Base-by-base conservation (phyloP, 805 yeast genomes). In the Starmerella stellata region DNA sequence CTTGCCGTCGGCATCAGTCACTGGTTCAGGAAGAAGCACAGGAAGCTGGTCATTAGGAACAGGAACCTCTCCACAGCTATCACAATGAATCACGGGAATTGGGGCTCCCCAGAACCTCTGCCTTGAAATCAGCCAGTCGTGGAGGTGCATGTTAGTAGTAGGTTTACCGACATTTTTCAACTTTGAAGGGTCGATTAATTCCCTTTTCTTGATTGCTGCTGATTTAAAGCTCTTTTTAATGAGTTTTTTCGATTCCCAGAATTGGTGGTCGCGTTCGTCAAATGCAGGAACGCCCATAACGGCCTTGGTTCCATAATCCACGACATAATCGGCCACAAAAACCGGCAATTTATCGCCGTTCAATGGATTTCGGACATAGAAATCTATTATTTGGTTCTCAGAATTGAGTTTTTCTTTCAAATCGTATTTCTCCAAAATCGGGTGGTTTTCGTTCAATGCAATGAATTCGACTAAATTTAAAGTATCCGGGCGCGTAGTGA, bases 101-200 rank as follows among this genome's bases (percentile, higher is more conserved):
- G 98, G 98, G 0, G 95, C 90, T 20, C 98, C 98, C 98, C 98
- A 90, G 57, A 78, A 87, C 43, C 98, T 63, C 57, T 90, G 98
- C 53, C 98, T 70, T 51, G 92, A 77, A 35, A 90, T 78, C 21
- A 90, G 66, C 98, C 98, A 90, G 54, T 90, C 98, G 48, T 95
- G 68, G 21, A 90, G 61, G 46, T 75, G 69, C 51, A 66, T 76
- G 45, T 74, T 74, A n/a, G 29, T 13, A 25, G n/a, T n/a, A 11
- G 11, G 11, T n/a, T 25, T n/a, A 25, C 29, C 29, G n/a, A n/a
- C n/a, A n/a, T n/a, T n/a, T n/a, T n/a, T n/a, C n/a, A n/a, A n/a
- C n/a, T n/a, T n/a, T n/a, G n/a, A n/a, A n/a, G n/a, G n/a, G n/a
- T n/a, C n/a, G n/a, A n/a, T n/a, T n/a, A n/a, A n/a, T n/a, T n/a